phyloP scores from a whole-genome alignment of 768 basidiomycete species.

The Xanthoconium stramineum region DNA sequence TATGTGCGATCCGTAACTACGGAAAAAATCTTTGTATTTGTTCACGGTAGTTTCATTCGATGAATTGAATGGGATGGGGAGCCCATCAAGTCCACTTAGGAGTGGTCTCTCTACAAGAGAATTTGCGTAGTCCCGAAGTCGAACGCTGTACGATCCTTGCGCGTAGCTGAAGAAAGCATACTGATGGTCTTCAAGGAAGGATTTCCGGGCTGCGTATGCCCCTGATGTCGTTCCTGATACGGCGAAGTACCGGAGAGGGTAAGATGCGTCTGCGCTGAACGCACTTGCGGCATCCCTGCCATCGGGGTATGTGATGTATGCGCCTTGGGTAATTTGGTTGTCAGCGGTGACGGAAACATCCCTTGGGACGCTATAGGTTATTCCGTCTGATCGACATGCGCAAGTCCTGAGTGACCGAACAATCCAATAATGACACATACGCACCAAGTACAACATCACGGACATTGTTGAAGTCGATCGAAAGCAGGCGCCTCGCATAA shows the following conservation, averaged over 20 bases:
- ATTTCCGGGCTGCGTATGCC: constrained; percentile 1
- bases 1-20: not conserved
- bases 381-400: not conserved
- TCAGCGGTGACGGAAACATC: constrained; percentile 1
- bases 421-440: not conserved
- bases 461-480: not conserved
- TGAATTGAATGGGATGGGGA: not conserved
- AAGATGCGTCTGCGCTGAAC: not conserved
- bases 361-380: not conserved
- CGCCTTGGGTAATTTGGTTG: constrained; percentile 1
- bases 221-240: constrained; percentile 1
- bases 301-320: not conserved
- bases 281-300: not conserved
- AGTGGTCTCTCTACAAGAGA: not conserved
- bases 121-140: not conserved
- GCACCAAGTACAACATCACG: not conserved
- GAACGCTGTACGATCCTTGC: not conserved
- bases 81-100: not conserved
- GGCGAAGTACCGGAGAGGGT: constrained; percentile 4
- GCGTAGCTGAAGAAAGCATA: constrained; percentile 6
- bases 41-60: not conserved
- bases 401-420: not conserved
- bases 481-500: not conserved
- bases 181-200: constrained; percentile 1
- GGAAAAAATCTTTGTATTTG: not conserved